These are phyloP conservation scores for Tephrocybe sp. DNA, from an alignment of 768 basidiomycete species.

Conservation along the genomic window DNA sequence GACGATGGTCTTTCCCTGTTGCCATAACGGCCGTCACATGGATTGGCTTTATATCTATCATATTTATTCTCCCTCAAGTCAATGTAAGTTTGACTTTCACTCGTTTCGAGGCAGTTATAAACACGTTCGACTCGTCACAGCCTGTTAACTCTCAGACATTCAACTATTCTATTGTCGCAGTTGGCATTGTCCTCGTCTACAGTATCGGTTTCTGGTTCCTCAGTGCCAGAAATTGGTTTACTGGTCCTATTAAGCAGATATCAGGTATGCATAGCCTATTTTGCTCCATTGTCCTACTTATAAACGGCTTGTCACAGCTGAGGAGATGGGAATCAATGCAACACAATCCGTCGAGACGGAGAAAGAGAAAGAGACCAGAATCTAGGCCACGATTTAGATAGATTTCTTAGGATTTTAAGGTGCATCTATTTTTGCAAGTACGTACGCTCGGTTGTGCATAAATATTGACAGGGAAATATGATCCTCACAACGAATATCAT, in stretches of 20 bases:
- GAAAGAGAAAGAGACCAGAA: neutral
- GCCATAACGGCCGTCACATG: slow-evolving; percentile 58
- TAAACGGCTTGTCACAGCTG: too few species aligned
- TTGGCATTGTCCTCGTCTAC: slow-evolving; percentile 69
- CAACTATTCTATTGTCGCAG: slow-evolving; percentile 76
- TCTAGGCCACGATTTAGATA: too few species aligned
- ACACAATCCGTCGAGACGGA: neutral
- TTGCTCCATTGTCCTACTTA: too few species aligned
- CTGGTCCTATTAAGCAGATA: slow-evolving; percentile 61
- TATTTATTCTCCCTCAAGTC: slow-evolving; percentile 69
- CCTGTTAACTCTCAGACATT: slow-evolving; percentile 71
- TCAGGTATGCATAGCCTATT: neutral
- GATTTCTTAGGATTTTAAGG: too few species aligned
- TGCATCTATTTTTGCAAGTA: too few species aligned
- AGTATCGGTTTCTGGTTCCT: slow-evolving; percentile 69
- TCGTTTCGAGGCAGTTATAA: too few species aligned
- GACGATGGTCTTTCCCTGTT: slow-evolving; percentile 59
- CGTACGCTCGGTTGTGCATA: too few species aligned
- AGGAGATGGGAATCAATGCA: neutral
- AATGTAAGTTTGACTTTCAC: slow-evolving; percentile 40
- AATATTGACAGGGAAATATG: too few species aligned
- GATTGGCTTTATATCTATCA: slow-evolving; percentile 73
- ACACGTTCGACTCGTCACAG: slow-evolving; percentile 24
- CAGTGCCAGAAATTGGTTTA: slow-evolving; percentile 74
- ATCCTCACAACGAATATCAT: too few species aligned